Base-by-base conservation (phyloP, 108 stramenopile genomes). In the Pseudonitzschia multiseries region DNA sequence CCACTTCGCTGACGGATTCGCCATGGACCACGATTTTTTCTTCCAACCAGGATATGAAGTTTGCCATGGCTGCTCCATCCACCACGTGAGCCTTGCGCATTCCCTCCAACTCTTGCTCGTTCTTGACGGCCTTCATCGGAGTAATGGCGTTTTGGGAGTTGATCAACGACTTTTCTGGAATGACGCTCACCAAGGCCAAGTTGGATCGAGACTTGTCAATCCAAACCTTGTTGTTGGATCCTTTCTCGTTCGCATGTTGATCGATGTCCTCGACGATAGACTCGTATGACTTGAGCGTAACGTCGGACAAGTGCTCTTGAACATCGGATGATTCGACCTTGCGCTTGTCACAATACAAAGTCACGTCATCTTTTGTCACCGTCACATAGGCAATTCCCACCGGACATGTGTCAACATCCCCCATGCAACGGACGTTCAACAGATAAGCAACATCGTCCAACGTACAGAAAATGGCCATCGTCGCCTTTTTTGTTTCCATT, bases 401-500 rank as follows among this genome's bases (percentile, higher is more conserved):
- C 3, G 98, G 98, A 60, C 87, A 89, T 8, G 90, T 91, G 52
- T 90, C 90, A 9, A 92, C 81, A 72, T 98, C 98, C n/a, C 89
- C 84, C 73, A 86, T 94, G 70, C 87, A 85, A 20, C 98, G 83
- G 28, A 99, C 66, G 77, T 98, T 98, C 72, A 97, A 74, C 28
- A 99, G 89, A 85, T 97, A 98, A 14, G 96, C 97, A 42, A 99
- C 90, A 75, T 99, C 98, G 74, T 98, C 98, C 72, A 98, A 72
- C 0, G 97, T 87, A 43, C 86, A 75, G 71, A 98, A 92, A 57
- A 98, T 95, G 9, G 93, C 74, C 60, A 95, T 78, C 46, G 91
- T 92, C 6, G 93, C 93, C 56, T 86, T 85, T 69, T 90, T 89
- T 46, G 73, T 41, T 43, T 79, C 65, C 85, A 98, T 85, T 78